phyloP scores from a whole-genome alignment of 2,329 filamentous ascomycete genomes.

The Clarireedia homoeocarpa region DNA sequence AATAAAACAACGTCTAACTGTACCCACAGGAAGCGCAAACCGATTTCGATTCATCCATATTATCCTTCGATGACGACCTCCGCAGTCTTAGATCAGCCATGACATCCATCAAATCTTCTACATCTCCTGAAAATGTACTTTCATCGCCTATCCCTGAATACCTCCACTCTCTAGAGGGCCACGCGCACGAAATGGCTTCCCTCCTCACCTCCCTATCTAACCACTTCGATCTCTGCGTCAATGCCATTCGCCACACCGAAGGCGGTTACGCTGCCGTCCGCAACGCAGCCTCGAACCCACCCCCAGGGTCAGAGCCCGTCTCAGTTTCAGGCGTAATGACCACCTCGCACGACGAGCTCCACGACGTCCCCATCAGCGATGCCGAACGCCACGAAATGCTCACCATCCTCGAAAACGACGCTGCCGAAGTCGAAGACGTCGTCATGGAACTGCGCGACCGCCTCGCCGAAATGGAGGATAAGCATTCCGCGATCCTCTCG shows the following conservation, averaged over 20 bases:
- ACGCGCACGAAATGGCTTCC: conserved; percentile 76
- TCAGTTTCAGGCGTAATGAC: conserved; percentile 59
- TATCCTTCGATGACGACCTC: conserved; percentile 68
- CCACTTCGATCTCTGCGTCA: conserved; percentile 91
- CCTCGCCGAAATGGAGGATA: conserved; percentile 67
- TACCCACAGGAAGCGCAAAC: conserved; percentile 50
- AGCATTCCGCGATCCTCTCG: conserved; percentile 54
- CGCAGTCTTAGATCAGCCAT: conserved; percentile 47
- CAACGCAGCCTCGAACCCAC: conserved; percentile 56
- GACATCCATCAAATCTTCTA: conserved; percentile 27
- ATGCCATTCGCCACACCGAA: conserved; percentile 83
- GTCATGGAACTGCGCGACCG: conserved; percentile 66
- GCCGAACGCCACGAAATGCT: conserved; percentile 79
- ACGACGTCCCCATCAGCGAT: conserved; percentile 59
- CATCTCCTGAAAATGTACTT: conserved; percentile 18
- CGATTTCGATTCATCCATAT: conserved; percentile 61
- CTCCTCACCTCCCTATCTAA: conserved; percentile 71
- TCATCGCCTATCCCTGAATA: conserved; percentile 36
- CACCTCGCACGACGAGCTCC: conserved; percentile 43
- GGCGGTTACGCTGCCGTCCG: conserved; percentile 63
- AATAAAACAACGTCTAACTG: not conserved
- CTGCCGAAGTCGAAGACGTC: conserved; percentile 57
- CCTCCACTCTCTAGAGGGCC: conserved; percentile 36
- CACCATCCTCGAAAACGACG: conserved; percentile 66
- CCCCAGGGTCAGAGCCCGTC: conserved; percentile 41